Evolutionary conservation across 129 eudicot species (phyloP).

Genomic region (Flaveria ramosissima): DNA sequence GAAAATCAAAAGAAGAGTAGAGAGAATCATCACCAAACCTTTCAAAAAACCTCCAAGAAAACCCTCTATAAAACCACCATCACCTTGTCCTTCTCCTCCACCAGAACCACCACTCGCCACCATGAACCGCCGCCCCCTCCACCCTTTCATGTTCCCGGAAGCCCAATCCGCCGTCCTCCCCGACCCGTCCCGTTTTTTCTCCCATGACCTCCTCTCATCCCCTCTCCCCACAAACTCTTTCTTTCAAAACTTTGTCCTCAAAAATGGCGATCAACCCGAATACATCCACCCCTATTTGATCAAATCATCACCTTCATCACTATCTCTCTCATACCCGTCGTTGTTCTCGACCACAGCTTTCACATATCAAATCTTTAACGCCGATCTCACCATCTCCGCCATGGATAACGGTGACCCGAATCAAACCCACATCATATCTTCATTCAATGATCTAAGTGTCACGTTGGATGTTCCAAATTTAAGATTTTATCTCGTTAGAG

Average conservation of each 20-base stretch:
- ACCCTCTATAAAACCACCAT: conserved; percentile 31
- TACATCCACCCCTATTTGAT: conserved; percentile 82
- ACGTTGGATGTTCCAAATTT: conserved; percentile 73
- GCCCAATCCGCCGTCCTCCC: conserved; percentile 77
- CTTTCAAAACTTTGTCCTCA: conserved; percentile 80
- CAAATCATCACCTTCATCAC: conserved; percentile 56
- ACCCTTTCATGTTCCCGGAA: conserved; percentile 67
- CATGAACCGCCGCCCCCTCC: conserved; percentile 37
- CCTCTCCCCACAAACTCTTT: conserved; percentile 94
- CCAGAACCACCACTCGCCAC: conserved; percentile 45
- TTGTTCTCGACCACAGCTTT: conserved; percentile 52
- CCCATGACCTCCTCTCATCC: conserved; percentile 60
- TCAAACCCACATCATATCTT: conserved; percentile 59
- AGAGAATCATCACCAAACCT: conserved; percentile 57
- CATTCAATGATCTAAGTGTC: conserved; percentile 73
- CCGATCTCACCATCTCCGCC: conserved; percentile 69
- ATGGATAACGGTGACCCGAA: conserved; percentile 45
- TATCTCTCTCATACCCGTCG: conserved; percentile 75
- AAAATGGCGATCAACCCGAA: conserved; percentile 93
- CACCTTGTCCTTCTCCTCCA: conserved; percentile 39
- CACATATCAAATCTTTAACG: conserved; percentile 60
- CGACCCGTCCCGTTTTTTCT: conserved; percentile 68
- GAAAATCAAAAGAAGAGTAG: conserved; percentile 55
- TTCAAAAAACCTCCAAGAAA: conserved; percentile 54
- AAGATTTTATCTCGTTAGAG: conserved; percentile 75